Evolutionary conservation across 2,329 filamentous ascomycete genomes (phyloP).

Genomic region (Thelonectria olida): DNA sequence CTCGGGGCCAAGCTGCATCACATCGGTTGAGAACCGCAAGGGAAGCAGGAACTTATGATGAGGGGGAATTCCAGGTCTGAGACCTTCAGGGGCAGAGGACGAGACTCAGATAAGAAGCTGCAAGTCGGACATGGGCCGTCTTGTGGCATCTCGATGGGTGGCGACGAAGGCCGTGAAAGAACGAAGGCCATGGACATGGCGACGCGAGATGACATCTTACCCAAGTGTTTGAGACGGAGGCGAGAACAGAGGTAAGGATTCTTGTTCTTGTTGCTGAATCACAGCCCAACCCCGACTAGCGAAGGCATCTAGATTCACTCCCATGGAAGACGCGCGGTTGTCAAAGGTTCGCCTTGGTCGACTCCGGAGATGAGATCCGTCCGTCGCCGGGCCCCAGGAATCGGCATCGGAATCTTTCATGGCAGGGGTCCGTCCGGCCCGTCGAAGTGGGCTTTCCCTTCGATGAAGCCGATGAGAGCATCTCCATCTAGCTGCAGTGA

Average conservation of each 20-base stretch:
- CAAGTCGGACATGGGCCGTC: conserved; percentile 11
- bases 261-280: neutral
- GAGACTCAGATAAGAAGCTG: conserved; percentile 15
- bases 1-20: neutral
- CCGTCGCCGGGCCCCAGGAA: neutral
- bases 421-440: neutral
- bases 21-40: neutral
- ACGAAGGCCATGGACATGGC: conserved; percentile 20
- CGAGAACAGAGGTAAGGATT: neutral
- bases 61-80: neutral
- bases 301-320: neutral
- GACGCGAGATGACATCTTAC: conserved; percentile 18
- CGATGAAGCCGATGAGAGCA: neutral
- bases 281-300: neutral
- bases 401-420: neutral
- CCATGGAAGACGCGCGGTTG: neutral
- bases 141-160: conserved; percentile 12
- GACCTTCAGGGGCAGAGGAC: conserved; percentile 11
- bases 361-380: conserved; percentile 2
- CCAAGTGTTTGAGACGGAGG: conserved; percentile 17
- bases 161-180: conserved; percentile 19
- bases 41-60: neutral
- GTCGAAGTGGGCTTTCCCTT: neutral
- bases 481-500: neutral
- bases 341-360: neutral